Base-by-base conservation (phyloP, 163 green algal species). In the Scenedesmus sp. region DNA sequence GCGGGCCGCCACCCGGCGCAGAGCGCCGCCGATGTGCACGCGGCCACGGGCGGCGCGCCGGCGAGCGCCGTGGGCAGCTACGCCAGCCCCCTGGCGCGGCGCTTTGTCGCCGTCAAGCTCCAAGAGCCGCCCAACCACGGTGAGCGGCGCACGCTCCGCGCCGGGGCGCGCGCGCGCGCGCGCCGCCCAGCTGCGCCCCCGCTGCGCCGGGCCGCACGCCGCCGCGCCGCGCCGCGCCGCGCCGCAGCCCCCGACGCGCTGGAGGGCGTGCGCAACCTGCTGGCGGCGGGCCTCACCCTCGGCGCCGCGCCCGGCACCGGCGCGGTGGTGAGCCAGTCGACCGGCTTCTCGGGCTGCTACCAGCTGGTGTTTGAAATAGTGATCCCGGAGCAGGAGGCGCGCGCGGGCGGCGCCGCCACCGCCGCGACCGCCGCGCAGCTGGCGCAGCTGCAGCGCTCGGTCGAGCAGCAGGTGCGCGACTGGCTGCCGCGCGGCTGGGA, bases 341-440 rank as follows among this genome's bases (percentile, higher is more conserved):
- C n/a, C 20, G 54, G 26, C 22, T 63, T 63, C 54, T n/a, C 26
- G 4, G 54, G 54, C 15, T 63, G 54, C n/a, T 63, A 63, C 54
- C 54, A 63, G 54, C 54, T 63, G 24, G 54, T 63, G 54, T 63
- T 63, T 63, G 54, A n/a, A n/a, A n/a, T n/a, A n/a, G n/a, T 60
- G 9, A 3, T n/a, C n/a, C 51, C 51, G 15, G 10, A 60, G 51
- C 51, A 29, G 51, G n/a, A 60, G 51, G 10, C 51, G n/a, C n/a
- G n/a, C n/a, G n/a, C 45, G 17, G 45, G 45, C 17, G 45, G 14
- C 15, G 45, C 45, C 45, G 17, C 14, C 45, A 54, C 14, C 45
- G 45, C n/a, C 33, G 54, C 54, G 20, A 28, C 54, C 33, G 54
- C 54, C 3, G 7, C 54, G 54, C 54, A 63, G 54, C n/a, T 63